Conservation (phyloP, 2,329 filamentous ascomycete genomes). For the Mycosphaerella sp. region DNA sequence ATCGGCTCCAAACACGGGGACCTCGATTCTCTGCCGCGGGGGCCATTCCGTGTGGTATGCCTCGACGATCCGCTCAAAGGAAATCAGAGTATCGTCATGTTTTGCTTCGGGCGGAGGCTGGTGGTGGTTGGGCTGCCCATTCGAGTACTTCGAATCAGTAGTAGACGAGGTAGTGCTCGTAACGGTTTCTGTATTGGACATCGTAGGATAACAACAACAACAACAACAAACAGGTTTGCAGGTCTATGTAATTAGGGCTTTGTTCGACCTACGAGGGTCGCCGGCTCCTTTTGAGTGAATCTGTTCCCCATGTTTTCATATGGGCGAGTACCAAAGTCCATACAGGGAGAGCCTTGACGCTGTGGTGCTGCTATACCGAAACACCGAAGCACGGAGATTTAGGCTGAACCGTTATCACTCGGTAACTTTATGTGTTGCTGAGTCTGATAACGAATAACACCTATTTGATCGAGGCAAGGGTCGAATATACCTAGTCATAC, state of each 20-base stretch:
- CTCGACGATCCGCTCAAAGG: conserved; percentile 1
- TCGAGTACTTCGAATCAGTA: not conserved
- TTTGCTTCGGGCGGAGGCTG: not conserved
- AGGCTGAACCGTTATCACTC: not conserved
- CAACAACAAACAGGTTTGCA: not conserved
- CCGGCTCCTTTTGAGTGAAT: too few species aligned
- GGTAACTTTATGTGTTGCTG: not conserved
- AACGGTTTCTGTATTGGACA: not conserved
- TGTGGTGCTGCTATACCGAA: not conserved
- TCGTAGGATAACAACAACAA: not conserved
- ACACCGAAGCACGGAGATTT: not conserved
- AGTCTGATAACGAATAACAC: not conserved
- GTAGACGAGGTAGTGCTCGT: not conserved
- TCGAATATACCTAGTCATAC: too few species aligned
- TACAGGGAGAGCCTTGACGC: not conserved
- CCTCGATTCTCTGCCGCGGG: not conserved
- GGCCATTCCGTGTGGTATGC: conserved; percentile 4
- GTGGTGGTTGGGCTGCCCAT: not conserved
- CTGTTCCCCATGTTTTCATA: not conserved
- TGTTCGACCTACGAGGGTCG: too few species aligned
- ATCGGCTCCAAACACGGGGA: not conserved
- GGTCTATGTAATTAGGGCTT: too few species aligned
- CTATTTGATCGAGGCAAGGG: not conserved
- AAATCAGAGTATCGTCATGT: conserved; percentile 1
- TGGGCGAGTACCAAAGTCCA: not conserved